phyloP scores from a whole-genome alignment of 768 basidiomycete species.

The Boletellus ananas region DNA sequence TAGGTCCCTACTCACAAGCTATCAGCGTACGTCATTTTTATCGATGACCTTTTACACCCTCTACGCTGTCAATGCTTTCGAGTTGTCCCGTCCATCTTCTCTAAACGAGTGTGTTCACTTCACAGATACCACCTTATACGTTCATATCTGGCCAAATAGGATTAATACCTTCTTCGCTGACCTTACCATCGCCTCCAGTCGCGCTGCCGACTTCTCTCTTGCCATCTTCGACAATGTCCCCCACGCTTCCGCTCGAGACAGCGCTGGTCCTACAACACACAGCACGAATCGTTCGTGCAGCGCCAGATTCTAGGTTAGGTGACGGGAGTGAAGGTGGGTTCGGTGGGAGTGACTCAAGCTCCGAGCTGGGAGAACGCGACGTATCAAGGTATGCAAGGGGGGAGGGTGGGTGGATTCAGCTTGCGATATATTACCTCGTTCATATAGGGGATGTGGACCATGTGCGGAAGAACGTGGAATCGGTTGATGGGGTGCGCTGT shows the following conservation, averaged over 20 bases:
- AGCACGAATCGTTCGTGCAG: slow-evolving; percentile 53
- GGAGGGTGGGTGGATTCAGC: slow-evolving; percentile 51
- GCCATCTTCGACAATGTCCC: slow-evolving; percentile 18
- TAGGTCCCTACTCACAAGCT: slow-evolving; percentile 97
- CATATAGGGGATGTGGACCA: slow-evolving; percentile 35
- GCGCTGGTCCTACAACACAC: slow-evolving; percentile 82
- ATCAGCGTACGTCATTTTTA: slow-evolving; percentile 54
- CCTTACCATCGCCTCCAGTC: slow-evolving; percentile 55
- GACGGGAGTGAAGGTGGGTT: slow-evolving; percentile 28
- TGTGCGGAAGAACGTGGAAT: slow-evolving; percentile 39
- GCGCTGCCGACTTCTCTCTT: slow-evolving; percentile 20
- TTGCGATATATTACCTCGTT: slow-evolving; percentile 71
- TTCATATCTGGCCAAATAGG: slow-evolving; percentile 97
- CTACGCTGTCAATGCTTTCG: neutral
- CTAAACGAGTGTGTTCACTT: neutral
- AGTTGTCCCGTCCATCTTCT: neutral
- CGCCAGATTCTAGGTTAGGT: slow-evolving; percentile 45
- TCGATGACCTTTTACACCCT: neutral
- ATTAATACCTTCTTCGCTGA: slow-evolving; percentile 69
- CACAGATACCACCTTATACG: slow-evolving; percentile 68
- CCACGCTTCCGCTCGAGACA: slow-evolving; percentile 52
- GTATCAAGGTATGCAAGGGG: slow-evolving; percentile 21
- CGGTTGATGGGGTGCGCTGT: slow-evolving; percentile 17
- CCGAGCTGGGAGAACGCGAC: slow-evolving; percentile 31
- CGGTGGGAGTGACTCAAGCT: slow-evolving; percentile 14